A percentile compares a stretch with the other conserved stretches of the same genome.
Evolutionary conservation across 1,284 basidiomycete species (phyloP).

Genomic region (Ustanciosporium gigantosporum): DNA sequence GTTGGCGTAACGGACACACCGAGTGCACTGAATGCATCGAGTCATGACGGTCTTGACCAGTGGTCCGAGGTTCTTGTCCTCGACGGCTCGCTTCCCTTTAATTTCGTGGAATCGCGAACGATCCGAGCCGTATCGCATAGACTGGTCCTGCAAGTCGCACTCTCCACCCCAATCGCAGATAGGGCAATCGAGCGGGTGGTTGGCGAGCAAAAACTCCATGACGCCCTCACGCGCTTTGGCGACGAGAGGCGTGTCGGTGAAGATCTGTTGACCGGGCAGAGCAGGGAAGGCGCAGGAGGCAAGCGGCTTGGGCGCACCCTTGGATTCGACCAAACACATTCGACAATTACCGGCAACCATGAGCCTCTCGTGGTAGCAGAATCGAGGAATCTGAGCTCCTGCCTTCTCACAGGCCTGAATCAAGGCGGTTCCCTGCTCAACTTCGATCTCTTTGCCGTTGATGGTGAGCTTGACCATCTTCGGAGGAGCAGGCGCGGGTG

Average conservation of each 20-base stretch:
- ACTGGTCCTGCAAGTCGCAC: constrained; percentile 99
- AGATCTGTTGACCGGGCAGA: constrained; percentile 94
- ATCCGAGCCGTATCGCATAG: constrained; percentile 98
- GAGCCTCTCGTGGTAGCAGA: constrained; percentile 86
- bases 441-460: constrained; percentile 60
- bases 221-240: constrained; percentile 90
- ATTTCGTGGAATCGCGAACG: constrained; percentile 97
- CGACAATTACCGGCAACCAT: constrained; percentile 60
- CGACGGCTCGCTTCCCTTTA: constrained; percentile 93
- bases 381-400: constrained; percentile 65
- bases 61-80: constrained; percentile 97
- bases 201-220: constrained; percentile 97
- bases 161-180: constrained; percentile 83
- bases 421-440: constrained; percentile 66
- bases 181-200: constrained; percentile 97
- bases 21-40: constrained; percentile 98
- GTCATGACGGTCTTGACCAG: constrained; percentile 99
- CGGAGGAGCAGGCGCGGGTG: constrained; percentile 49
- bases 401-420: constrained; percentile 83
- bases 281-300: constrained; percentile 86
- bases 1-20: constrained; percentile 97
- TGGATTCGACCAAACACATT: constrained; percentile 89
- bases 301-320: constrained; percentile 87
- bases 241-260: constrained; percentile 90
- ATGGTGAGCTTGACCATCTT: constrained; percentile 61